Evolutionary conservation across 805 yeast genomes (phyloP).

Genomic region (Candida sanyiensis): DNA sequence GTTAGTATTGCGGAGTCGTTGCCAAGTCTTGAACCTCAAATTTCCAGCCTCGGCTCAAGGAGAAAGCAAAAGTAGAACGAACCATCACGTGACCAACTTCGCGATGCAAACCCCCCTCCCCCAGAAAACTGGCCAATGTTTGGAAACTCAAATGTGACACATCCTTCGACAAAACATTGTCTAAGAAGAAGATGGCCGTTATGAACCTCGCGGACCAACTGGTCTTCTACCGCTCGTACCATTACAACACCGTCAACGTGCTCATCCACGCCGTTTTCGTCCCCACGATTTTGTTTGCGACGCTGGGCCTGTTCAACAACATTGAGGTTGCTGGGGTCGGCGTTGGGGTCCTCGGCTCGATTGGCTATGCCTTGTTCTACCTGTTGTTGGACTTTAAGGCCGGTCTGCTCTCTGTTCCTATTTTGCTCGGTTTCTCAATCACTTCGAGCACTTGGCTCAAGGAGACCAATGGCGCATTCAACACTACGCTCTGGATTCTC

Average conservation of each 20-base stretch:
- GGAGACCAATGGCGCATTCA: slow-evolving; percentile 16
- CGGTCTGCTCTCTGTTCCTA: slow-evolving; percentile 41
- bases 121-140: neutral
- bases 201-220: slow-evolving; percentile 34
- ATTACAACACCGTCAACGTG: slow-evolving; percentile 54
- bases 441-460: slow-evolving; percentile 24
- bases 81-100: slow-evolving; percentile 1
- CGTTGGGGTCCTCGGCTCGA: slow-evolving; percentile 40
- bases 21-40: no score
- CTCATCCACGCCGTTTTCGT: slow-evolving; percentile 72
- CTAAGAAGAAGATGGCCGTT: slow-evolving; percentile 7
- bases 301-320: slow-evolving; percentile 37
- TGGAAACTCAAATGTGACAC: slow-evolving; percentile 3
- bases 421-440: slow-evolving; percentile 29
- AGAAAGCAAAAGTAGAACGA: no score
- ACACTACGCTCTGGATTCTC: slow-evolving; percentile 20
- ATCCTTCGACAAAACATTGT: neutral
- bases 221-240: slow-evolving; percentile 56
- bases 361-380: slow-evolving; percentile 54
- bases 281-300: slow-evolving; percentile 63
- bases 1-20: no score
- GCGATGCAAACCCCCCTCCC: no score
- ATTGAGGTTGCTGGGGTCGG: slow-evolving; percentile 31
- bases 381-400: slow-evolving; percentile 44
- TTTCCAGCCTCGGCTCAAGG: no score